Percentiles rank a stretch among this genome's conserved stretches.
phyloP scores from a whole-genome alignment of 1,139 yeast genomes.

The Taphrina pruni region DNA sequence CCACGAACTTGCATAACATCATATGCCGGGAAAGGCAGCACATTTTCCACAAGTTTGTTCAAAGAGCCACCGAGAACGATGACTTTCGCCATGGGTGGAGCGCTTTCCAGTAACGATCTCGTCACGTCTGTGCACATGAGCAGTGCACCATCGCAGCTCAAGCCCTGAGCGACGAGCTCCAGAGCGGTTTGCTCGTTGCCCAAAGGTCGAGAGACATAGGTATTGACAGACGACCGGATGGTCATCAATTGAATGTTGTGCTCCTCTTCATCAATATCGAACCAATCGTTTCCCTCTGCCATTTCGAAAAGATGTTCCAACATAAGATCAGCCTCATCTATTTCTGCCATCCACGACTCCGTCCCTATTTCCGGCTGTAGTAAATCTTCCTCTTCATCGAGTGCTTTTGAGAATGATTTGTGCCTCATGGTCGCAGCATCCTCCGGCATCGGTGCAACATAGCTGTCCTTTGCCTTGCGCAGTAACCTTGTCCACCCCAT shows the following conservation, averaged over 20 bases:
- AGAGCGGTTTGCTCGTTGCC: slow-evolving; percentile 34
- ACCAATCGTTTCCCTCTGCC: slow-evolving; percentile 41
- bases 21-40: slow-evolving; percentile 35
- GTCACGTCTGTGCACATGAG: slow-evolving; percentile 40
- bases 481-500: slow-evolving; percentile 6
- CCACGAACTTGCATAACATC: slow-evolving; percentile 32
- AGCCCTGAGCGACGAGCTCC: slow-evolving; percentile 38
- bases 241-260: slow-evolving; percentile 37
- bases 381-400: slow-evolving; percentile 23
- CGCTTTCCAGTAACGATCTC: slow-evolving; percentile 30
- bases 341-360: slow-evolving; percentile 33
- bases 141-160: slow-evolving; percentile 35
- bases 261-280: slow-evolving; percentile 40
- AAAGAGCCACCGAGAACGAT: slow-evolving; percentile 37
- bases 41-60: slow-evolving; percentile 32
- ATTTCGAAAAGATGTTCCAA: slow-evolving; percentile 43
- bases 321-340: slow-evolving; percentile 46
- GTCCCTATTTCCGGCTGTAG: slow-evolving; percentile 17
- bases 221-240: slow-evolving; percentile 27
- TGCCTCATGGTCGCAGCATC: background rate
- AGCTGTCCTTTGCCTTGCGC: slow-evolving; percentile 4
- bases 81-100: slow-evolving; percentile 33
- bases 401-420: slow-evolving; percentile 12
- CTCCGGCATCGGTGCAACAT: slow-evolving; percentile 5
- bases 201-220: slow-evolving; percentile 37